Base-by-base conservation (phyloP, 169 alveolate species). In the Theileria sp. region DNA sequence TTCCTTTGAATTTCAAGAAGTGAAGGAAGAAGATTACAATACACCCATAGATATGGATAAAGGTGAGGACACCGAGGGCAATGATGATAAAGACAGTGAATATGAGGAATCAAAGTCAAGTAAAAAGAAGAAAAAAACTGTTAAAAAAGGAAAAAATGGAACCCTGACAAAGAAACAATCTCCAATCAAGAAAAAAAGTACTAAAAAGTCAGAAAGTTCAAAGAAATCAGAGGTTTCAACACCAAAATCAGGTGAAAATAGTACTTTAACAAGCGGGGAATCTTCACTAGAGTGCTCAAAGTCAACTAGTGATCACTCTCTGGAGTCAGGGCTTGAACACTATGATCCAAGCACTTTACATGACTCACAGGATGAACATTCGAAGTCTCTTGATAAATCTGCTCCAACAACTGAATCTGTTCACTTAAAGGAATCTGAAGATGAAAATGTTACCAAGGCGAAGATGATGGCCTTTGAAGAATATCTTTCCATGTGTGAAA, bases 401-500 rank as follows among this genome's bases (percentile, higher is more conserved):
- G 54, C 8, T 44, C 19, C 17, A 2, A 4, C 49, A 36, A 8
- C 19, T 8, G 54, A 44, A 44, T 44, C 17, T 8, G 4, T 8
- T 8, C 54, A 58, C 28, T 8, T 58, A 30, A 56, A 21, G 12
- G 65, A 21, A 56, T 17, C 65, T 56, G 67, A 1, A 19, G 25
- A 25, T 15, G 67, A 25, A 58, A 58, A 3, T 15, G 67, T 58
- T 3, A 13, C 80, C 1, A 73, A 51, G 9, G 67, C 54, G 9
- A 82, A 61, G 60, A 75, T 82, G 86, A 23, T 38, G 36, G 54
- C 79, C 10, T 76, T 82, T 61, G 88, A 82, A 64, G 81, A 82
- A 10, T 82, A 74, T 73, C 44, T 82, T n/a, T 77, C 75, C 0
- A 76, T 82, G 88, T 75, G 88, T 56, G 88, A 82, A 71, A 4